Percentiles rank a stretch among this genome's conserved stretches.
phyloP scores from a whole-genome alignment of 352 stramenopile species.

The Phytophthora litchii region DNA sequence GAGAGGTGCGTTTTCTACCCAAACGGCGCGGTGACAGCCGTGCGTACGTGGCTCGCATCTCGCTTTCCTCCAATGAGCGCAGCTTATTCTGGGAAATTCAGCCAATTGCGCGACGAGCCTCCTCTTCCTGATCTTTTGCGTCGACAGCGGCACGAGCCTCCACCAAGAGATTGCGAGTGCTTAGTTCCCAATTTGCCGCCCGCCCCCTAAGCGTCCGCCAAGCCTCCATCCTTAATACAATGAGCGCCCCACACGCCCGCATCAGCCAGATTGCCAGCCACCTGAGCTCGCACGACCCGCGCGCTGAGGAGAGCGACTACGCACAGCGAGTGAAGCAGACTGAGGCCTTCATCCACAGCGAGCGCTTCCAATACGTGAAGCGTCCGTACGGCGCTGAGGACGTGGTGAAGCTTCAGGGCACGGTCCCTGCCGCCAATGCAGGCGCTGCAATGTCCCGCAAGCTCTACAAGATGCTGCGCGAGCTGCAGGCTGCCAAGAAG shows the following conservation, averaged over 20 bases:
- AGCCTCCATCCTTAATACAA: conserved; percentile 17
- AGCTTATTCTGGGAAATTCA: neutral
- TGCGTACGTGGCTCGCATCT: conserved; percentile 41
- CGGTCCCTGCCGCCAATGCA: conserved; percentile 53
- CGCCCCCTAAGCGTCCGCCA: conserved; percentile 26
- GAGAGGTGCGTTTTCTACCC: conserved; percentile 30
- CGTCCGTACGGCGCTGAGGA: conserved; percentile 81
- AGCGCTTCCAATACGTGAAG: conserved; percentile 83
- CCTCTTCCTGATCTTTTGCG: conserved; percentile 21
- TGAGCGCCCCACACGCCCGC: conserved; percentile 67
- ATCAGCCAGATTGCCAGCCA: conserved; percentile 80
- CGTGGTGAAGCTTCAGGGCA: conserved; percentile 89
- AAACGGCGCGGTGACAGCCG: conserved; percentile 57
- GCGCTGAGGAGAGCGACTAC: conserved; percentile 66
- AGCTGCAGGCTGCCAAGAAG: conserved; percentile 78
- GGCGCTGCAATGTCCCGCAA: conserved; percentile 72
- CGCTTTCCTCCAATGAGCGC: conserved; percentile 34
- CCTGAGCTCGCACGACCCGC: conserved; percentile 59
- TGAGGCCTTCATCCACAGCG: conserved; percentile 68
- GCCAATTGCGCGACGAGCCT: conserved; percentile 32
- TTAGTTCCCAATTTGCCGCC: conserved; percentile 60
- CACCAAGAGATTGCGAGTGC: conserved; percentile 16
- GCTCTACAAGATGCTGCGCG: conserved; percentile 88
- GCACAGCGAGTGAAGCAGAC: conserved; percentile 77
- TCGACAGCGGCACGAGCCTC: neutral